Base-by-base conservation (phyloP, 257 asterid species). In the Nicotiana paniculata region DNA sequence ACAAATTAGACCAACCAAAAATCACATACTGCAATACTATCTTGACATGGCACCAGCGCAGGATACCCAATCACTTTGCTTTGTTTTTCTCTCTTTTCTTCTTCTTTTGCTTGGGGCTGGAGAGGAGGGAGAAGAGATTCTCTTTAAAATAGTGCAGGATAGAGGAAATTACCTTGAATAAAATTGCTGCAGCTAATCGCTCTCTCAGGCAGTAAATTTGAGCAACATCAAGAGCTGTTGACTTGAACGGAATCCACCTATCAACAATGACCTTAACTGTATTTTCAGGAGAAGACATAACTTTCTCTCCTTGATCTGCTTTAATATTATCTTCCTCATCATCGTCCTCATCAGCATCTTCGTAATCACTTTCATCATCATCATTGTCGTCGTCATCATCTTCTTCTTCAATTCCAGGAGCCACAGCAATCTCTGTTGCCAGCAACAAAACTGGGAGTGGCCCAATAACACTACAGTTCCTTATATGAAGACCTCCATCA, bases 121-220 rank as follows among this genome's bases (percentile, higher is more conserved):
- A 35, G 48, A 70, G 43, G 53, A 30, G 15, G 59, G 18, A 58
- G 26, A 9, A 35, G 43, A 51, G 54, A 35, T 11, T 43, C 21
- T 21, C 59, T 21, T 12, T 70, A 24, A 72, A 46, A 46, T n/a
- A 46, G 51, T 72, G 61, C 24, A 24, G 67, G 62, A 82, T n/a
- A 63, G 26, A 53, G 72, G 48, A 81, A 17, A 28, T 84, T 90
- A 94, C 98, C 81, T 90, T 93, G 89, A 88, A 92, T 77, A 90
- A 79, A 82, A 96, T 86, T 79, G 97, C 95, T 21, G 97, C 91
- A 77, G 93, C 81, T 26, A 96, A 88, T 82, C 99, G 91, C 93
- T 96, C 98, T 86, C 98, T 82, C 53, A 96, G 88, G 88, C 97
- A 96, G 92, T 94, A 93, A 24, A 96, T 88, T 85, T 96, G 97